Base-by-base conservation (phyloP, 805 yeast species). In the Martiniozyma abietophila region DNA sequence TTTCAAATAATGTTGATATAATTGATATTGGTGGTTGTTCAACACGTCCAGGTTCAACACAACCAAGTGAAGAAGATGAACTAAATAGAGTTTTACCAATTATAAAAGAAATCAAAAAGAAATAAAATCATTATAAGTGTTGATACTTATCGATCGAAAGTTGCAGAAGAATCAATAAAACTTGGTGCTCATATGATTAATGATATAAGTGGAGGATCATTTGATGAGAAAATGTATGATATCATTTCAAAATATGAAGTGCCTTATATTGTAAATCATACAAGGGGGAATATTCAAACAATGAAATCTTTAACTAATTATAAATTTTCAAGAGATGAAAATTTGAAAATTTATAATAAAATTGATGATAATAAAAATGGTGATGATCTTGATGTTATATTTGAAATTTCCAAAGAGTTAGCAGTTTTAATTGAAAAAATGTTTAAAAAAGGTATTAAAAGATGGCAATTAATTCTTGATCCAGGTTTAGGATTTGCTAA, bases 401-500 rank as follows among this genome's bases (percentile, higher is more conserved):
- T 38, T 31, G 76, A 72, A 2, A 66, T 85, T 5, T 70, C 79
- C 5, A 56, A 71, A 30, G 98, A 92, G 53, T 58, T 89, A 33
- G 61, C 75, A 7, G 43, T 45, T 3, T 71, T 74, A 36, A 65
- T 85, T 19, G 45, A 54, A 1, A 64, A 60, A 35, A 94, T 95
- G 9, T 58, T 71, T 28, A 47, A 45, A 1, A 59, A 54, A 0
- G 95, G 95, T 4, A 74, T 89, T 2, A 64, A 67, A 39, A 75
- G 89, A 55, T 92, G 96, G 95, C 97, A 92, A 57, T 62, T 92
- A 3, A 74, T 92, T 12, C 49, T 86, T 4, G 99, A 92, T 53
- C 98, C 99, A 1, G 98, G 98, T 2, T 59, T 92, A 27, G 98
- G 99, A 2, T 92, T 92, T 58, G 96, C 97, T n/a, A 92, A 92